Percentiles rank a stretch among this genome's conserved stretches.
These are phyloP conservation scores for Talaromyces nanjingensis DNA, from an alignment of 495 filamentous ascomycete genomes.

Conservation along the genomic window DNA sequence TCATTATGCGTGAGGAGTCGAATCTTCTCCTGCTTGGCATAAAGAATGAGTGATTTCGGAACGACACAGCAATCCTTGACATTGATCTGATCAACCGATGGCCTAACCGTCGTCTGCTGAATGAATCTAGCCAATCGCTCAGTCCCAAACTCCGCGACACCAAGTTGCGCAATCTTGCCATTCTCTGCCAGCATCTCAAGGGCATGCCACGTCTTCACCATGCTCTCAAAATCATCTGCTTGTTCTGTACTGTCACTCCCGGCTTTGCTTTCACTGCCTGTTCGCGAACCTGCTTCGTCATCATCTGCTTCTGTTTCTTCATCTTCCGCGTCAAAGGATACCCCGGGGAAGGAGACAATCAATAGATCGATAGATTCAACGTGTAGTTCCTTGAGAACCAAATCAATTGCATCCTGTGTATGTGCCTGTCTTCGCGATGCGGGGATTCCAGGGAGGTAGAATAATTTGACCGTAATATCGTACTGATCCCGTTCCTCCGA, in stretches of 20 bases:
- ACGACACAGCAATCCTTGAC: constrained; percentile 94
- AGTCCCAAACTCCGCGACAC: constrained; percentile 84
- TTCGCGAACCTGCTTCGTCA: constrained; percentile 28
- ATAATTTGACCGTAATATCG: constrained; percentile 90
- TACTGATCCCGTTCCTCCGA: constrained; percentile 74
- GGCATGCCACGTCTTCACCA: constrained; percentile 62
- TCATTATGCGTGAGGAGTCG: constrained; percentile 93
- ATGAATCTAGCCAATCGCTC: constrained; percentile 67
- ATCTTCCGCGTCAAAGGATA: constrained; percentile 90
- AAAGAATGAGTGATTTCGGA: constrained; percentile 75
- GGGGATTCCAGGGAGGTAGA: constrained; percentile 72
- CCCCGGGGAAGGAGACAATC: constrained; percentile 86
- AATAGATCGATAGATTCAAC: constrained; percentile 75
- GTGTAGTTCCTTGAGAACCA: constrained; percentile 72
- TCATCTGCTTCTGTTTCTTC: constrained; percentile 67
- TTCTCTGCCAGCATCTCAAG: constrained; percentile 67
- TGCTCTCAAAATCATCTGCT: constrained; percentile 54
- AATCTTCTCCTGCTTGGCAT: constrained; percentile 77
- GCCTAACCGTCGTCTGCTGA: constrained; percentile 59
- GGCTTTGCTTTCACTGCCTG: constrained; percentile 17
- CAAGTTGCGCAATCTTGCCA: constrained; percentile 66
- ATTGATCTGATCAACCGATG: constrained; percentile 93
- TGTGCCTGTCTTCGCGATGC: constrained; percentile 54
- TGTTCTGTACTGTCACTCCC: constrained; percentile 39
- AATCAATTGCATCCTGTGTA: constrained; percentile 65